phyloP scores from a whole-genome alignment of 1,139 yeast species.

The Diutina rugosa region DNA sequence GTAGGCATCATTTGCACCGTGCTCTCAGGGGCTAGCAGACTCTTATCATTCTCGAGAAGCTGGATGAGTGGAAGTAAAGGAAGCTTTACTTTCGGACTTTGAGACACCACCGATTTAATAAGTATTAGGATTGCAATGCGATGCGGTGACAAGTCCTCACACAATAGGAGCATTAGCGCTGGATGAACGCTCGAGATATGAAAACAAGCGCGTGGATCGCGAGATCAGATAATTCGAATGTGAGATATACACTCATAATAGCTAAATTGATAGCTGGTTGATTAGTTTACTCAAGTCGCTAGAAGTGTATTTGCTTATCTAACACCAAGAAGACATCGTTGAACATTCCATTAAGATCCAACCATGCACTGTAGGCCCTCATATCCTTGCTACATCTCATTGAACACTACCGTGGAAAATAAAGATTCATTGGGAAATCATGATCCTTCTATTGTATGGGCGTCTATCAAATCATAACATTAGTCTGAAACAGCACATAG shows the following conservation, averaged over 20 bases:
- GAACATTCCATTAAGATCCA: no score
- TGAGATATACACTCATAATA: neutral
- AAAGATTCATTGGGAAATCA: no score
- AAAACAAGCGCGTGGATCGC: neutral
- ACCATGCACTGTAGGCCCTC: no score
- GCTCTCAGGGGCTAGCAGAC: conserved; percentile 10
- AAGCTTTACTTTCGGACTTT: conserved; percentile 3
- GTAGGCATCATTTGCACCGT: conserved; percentile 17
- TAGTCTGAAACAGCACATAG: no score
- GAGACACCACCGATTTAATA: conserved; percentile 7
- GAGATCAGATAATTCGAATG: neutral
- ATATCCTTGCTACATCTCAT: no score
- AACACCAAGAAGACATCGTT: no score
- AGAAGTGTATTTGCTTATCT: no score
- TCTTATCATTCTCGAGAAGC: conserved; percentile 15
- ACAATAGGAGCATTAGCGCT: conserved; percentile 8
- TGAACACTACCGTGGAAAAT: no score
- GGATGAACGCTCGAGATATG: neutral
- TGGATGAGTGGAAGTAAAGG: conserved; percentile 10
- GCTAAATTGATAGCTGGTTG: neutral
- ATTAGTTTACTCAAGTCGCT: no score
- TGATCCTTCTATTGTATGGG: no score
- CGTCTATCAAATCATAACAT: no score
- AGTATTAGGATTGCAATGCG: conserved; percentile 17
- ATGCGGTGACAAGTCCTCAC: conserved; percentile 25